phyloP scores from a whole-genome alignment of 306 rosid genomes.

The Vigna hirtella region DNA sequence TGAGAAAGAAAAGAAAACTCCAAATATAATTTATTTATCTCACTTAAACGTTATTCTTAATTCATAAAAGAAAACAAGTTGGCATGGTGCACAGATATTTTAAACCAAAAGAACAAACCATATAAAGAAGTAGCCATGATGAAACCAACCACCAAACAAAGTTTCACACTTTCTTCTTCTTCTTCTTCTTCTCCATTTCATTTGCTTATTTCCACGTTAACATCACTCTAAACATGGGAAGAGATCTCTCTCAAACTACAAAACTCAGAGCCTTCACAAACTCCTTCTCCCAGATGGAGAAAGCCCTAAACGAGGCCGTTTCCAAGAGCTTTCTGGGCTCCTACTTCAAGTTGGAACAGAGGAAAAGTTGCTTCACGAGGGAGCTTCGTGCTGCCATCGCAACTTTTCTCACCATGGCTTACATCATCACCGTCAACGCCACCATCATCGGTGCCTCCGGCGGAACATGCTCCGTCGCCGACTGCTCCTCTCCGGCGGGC shows the following conservation, averaged over 20 bases:
- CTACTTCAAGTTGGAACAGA: conserved; percentile 74
- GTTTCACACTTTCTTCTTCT: not conserved
- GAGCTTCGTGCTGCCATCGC: conserved; percentile 86
- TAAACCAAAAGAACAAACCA: not conserved
- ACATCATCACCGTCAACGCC: conserved; percentile 93
- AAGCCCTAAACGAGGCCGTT: conserved; percentile 55
- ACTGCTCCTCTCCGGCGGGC: conserved; percentile 63
- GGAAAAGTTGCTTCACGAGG: conserved; percentile 70
- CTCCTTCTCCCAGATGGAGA: conserved; percentile 59
- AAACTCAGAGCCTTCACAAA: not conserved
- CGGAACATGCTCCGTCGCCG: conserved; percentile 67
- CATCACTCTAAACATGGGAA: conserved; percentile 12
- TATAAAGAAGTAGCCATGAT: conserved; percentile 38
- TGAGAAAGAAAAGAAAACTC: too few species aligned
- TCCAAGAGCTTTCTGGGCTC: conserved; percentile 65
- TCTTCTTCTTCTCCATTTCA: not conserved
- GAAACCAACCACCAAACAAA: conserved; percentile 35
- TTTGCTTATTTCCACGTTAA: conserved; percentile 20
- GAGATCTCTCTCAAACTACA: not conserved
- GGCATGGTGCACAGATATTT: not conserved
- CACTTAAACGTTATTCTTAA: too few species aligned
- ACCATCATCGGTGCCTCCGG: conserved; percentile 81
- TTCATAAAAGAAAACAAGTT: not conserved
- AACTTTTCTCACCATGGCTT: conserved; percentile 96
- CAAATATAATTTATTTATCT: too few species aligned